Evolutionary conservation across 768 basidiomycete species (phyloP).

Genomic region (Trametes cingulata): DNA sequence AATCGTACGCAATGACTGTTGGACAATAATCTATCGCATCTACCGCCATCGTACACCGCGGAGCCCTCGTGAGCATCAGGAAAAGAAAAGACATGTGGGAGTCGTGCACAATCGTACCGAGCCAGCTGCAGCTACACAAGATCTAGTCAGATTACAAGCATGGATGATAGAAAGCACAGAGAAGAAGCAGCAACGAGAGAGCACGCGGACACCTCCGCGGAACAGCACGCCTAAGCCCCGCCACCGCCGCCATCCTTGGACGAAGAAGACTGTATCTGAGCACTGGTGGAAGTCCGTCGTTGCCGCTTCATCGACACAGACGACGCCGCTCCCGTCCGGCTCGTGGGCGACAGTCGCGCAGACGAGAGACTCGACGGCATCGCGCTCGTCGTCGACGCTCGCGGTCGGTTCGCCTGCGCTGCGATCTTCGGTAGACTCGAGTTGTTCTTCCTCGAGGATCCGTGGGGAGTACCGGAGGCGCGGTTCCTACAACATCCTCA

Average conservation of each 20-base stretch:
- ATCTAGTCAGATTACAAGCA: slow-evolving; percentile 28
- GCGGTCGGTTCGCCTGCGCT: slow-evolving; percentile 69
- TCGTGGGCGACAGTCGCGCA: slow-evolving; percentile 40
- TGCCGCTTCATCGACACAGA: slow-evolving; percentile 70
- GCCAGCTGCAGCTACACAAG: slow-evolving; percentile 22
- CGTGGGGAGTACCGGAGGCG: slow-evolving; percentile 72
- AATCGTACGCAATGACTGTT: slow-evolving; percentile 10
- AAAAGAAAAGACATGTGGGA: slow-evolving; percentile 8
- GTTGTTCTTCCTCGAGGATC: slow-evolving; percentile 61
- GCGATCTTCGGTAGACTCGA: slow-evolving; percentile 72
- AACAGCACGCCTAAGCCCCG: slow-evolving; percentile 16
- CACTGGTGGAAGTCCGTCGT: slow-evolving; percentile 69
- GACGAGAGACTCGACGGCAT: slow-evolving; percentile 48
- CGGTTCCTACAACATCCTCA: slow-evolving; percentile 57
- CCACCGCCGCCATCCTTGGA: slow-evolving; percentile 31
- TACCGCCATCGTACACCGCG: slow-evolving; percentile 27
- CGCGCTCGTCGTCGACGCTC: slow-evolving; percentile 66
- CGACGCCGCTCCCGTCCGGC: slow-evolving; percentile 30
- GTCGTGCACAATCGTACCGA: slow-evolving; percentile 15
- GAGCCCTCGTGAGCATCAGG: slow-evolving; percentile 12
- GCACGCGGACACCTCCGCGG: slow-evolving; percentile 31
- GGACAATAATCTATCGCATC: slow-evolving; percentile 29
- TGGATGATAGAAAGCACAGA: slow-evolving; percentile 25
- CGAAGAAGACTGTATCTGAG: slow-evolving; percentile 43
- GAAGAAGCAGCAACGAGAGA: slow-evolving; percentile 37